Evolutionary conservation across 164 flowering plant genomes (phyloP).

Genomic region (Annona cherimola): DNA sequence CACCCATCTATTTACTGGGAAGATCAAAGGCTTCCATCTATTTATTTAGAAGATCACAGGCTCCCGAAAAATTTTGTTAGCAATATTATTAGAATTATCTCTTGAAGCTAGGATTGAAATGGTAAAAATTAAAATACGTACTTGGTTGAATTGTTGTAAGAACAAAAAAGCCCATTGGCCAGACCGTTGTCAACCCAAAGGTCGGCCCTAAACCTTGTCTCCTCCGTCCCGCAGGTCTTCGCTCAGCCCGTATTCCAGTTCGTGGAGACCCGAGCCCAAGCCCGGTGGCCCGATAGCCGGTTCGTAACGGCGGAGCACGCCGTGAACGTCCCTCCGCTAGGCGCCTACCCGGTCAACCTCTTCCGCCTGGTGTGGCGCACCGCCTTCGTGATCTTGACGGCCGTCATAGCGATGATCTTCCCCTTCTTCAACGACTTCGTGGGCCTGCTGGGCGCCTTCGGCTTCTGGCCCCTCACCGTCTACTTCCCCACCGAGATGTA

Average conservation of each 20-base stretch:
- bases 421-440: conserved; percentile 85
- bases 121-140: too few species aligned
- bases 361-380: conserved; percentile 81
- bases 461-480: conserved; percentile 82
- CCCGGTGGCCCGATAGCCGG: conserved; percentile 51
- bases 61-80: too few species aligned
- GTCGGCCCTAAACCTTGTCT: neutral
- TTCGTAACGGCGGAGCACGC: conserved; percentile 46
- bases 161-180: too few species aligned
- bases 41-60: too few species aligned
- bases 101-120: too few species aligned
- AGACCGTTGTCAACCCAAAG: too few species aligned
- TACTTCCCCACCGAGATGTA: conserved; percentile 91
- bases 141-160: too few species aligned
- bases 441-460: conserved; percentile 67
- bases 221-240: conserved; percentile 45
- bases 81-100: too few species aligned
- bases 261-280: conserved; percentile 34
- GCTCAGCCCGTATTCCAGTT: conserved; percentile 66
- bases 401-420: conserved; percentile 70
- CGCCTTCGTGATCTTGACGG: conserved; percentile 48
- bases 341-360: conserved; percentile 35
- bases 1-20: too few species aligned
- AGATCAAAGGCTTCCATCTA: too few species aligned
- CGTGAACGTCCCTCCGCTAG: conserved; percentile 33